Conservation (phyloP, 371 early-diverging fungal species). For the Capniomyces stellatus region DNA sequence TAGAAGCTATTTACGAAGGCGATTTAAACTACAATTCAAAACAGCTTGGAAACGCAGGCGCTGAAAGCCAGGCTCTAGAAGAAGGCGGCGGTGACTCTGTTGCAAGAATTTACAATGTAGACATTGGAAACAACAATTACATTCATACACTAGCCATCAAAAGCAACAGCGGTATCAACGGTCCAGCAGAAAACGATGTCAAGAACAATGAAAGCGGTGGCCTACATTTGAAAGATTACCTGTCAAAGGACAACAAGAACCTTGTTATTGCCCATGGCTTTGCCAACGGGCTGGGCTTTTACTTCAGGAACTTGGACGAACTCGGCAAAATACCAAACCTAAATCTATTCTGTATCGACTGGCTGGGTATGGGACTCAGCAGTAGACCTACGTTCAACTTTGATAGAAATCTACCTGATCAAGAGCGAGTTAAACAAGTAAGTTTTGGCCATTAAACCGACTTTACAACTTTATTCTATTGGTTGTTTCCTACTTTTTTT, state of each 20-base stretch:
- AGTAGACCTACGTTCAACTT: slow-evolving; percentile 45
- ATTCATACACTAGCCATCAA: background rate
- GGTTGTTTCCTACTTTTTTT: slow-evolving; percentile 1
- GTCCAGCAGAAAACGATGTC: too few relatives aligned
- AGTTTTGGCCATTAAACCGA: too few relatives aligned
- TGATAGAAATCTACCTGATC: slow-evolving; percentile 6
- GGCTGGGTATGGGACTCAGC: slow-evolving; percentile 75
- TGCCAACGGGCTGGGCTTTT: slow-evolving; percentile 81
- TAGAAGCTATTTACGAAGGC: too few relatives aligned
- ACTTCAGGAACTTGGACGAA: slow-evolving; percentile 57
- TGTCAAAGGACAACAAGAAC: slow-evolving; percentile 5
- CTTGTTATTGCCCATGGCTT: slow-evolving; percentile 82
- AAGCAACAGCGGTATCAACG: background rate
- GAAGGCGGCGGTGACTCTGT: too few relatives aligned
- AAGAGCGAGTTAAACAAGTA: background rate
- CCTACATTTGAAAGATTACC: background rate
- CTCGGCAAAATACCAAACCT: slow-evolving; percentile 44
- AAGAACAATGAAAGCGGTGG: too few relatives aligned
- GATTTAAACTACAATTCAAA: too few relatives aligned
- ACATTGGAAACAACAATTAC: background rate
- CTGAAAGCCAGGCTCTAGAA: too few relatives aligned
- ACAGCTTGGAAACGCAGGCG: too few relatives aligned
- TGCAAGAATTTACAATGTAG: background rate
- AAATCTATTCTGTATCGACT: slow-evolving; percentile 70
- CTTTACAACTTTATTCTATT: background rate